phyloP scores from a whole-genome alignment of 2,329 filamentous ascomycete genomes.

The Aspergillus japonicus region DNA sequence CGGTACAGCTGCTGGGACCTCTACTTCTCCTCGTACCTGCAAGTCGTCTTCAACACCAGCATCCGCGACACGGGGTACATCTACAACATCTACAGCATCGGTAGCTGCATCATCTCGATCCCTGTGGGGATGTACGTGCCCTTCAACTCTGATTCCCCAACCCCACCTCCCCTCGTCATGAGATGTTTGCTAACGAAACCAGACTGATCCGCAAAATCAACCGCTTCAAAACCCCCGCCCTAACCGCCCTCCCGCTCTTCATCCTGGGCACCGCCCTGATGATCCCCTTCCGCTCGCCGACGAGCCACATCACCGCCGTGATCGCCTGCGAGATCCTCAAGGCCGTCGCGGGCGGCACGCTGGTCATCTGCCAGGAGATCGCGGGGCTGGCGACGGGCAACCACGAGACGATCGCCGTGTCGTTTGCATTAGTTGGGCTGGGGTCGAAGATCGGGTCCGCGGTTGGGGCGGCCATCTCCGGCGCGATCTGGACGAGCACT shows the following conservation, averaged over 20 bases:
- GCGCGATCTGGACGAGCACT: slow-evolving; percentile 24
- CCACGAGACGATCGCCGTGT: slow-evolving; percentile 24
- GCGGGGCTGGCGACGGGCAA: slow-evolving; percentile 23
- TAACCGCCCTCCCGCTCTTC: slow-evolving; percentile 21
- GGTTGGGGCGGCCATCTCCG: slow-evolving; percentile 24
- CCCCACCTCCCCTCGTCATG: too few relatives aligned
- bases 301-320: slow-evolving; percentile 19
- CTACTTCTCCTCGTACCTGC: slow-evolving; percentile 27
- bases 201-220: slow-evolving; percentile 19
- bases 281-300: slow-evolving; percentile 24
- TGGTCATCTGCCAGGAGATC: slow-evolving; percentile 24
- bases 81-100: slow-evolving; percentile 24
- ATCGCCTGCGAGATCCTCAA: slow-evolving; percentile 25
- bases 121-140: slow-evolving; percentile 16
- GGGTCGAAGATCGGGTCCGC: slow-evolving; percentile 23
- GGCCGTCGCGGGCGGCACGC: slow-evolving; percentile 20
- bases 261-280: slow-evolving; percentile 23
- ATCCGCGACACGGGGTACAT: slow-evolving; percentile 25
- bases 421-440: slow-evolving; percentile 22
- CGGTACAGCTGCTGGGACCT: slow-evolving; percentile 11
- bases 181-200: background rate
- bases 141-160: background rate
- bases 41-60: slow-evolving; percentile 23
- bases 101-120: slow-evolving; percentile 21
- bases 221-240: slow-evolving; percentile 22